Percentiles rank a stretch among this genome's conserved stretches.
These are phyloP conservation scores for Zymoseptoria pseudotritici DNA, from an alignment of 2,329 filamentous ascomycete genomes.

Conservation along the genomic window DNA sequence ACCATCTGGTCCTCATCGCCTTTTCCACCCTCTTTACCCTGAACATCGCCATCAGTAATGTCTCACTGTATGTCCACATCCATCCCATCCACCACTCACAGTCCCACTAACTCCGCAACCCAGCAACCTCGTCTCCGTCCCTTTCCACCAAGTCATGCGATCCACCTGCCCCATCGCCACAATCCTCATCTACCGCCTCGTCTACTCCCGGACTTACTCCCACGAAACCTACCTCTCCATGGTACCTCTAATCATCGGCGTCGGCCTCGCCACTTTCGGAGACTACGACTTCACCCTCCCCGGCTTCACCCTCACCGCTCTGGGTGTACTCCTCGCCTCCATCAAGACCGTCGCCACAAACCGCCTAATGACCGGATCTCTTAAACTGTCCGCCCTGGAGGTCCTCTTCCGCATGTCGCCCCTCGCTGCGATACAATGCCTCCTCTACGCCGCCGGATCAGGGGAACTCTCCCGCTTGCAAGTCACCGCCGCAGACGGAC, in stretches of 20 bases:
- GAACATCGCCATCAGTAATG: conserved; percentile 57
- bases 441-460: conserved; percentile 15
- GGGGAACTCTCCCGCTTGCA: conserved; percentile 33
- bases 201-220: conserved; percentile 51
- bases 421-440: conserved; percentile 16
- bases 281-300: conserved; percentile 55
- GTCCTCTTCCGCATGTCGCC: conserved; percentile 41
- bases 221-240: conserved; percentile 52
- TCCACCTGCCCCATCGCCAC: conserved; percentile 57
- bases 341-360: conserved; percentile 58
- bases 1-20: conserved; percentile 48
- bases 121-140: conserved; percentile 46
- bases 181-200: conserved; percentile 53
- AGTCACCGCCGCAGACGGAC: conserved; percentile 13
- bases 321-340: conserved; percentile 33
- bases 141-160: conserved; percentile 59
- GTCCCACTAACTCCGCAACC: not conserved
- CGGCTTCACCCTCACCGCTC: conserved; percentile 36
- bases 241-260: conserved; percentile 53
- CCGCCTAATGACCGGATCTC: conserved; percentile 55
- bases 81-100: not conserved
- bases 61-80: conserved; percentile 43
- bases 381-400: conserved; percentile 52
- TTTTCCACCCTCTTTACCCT: conserved; percentile 58
- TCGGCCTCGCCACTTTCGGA: conserved; percentile 53